Evolutionary conservation across 768 basidiomycete species (phyloP).

Genomic region (Candolleomyces aberdarensis): DNA sequence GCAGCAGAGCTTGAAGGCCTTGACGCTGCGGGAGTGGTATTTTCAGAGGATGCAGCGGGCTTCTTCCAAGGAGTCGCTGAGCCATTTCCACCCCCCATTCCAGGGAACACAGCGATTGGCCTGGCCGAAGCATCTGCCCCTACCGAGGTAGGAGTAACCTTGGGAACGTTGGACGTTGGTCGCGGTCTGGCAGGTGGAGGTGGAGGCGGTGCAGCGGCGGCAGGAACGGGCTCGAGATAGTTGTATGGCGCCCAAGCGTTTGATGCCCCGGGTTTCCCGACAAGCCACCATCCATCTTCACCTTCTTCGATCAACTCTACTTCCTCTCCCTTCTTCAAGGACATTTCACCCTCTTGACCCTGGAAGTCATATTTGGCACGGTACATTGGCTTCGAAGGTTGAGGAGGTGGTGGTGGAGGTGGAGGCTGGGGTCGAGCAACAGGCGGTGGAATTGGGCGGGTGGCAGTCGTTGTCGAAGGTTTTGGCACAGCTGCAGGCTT

Average conservation of each 20-base stretch:
- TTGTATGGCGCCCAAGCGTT: constrained; percentile 97
- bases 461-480: constrained; percentile 22
- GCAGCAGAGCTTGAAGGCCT: constrained; percentile 48
- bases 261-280: constrained; percentile 64
- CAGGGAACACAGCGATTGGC: constrained; percentile 80
- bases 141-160: constrained; percentile 38
- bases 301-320: constrained; percentile 92
- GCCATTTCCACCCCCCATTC: constrained; percentile 66
- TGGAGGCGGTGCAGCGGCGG: constrained; percentile 58
- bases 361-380: constrained; percentile 90
- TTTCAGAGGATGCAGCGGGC: constrained; percentile 29
- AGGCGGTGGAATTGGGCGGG: constrained; percentile 33
- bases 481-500: constrained; percentile 25
- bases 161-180: constrained; percentile 32
- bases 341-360: constrained; percentile 91
- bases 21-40: constrained; percentile 43
- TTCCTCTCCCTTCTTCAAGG: constrained; percentile 83
- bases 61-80: constrained; percentile 76
- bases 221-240: constrained; percentile 80
- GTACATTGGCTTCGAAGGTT: constrained; percentile 71
- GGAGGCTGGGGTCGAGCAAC: constrained; percentile 30
- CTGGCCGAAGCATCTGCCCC: constrained; percentile 64
- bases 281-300: constrained; percentile 98
- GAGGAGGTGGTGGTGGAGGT: constrained; percentile 53
- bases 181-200: constrained; percentile 66